Percentiles rank a stretch among this genome's conserved stretches.
These are phyloP conservation scores for Epithemia pelagica DNA, from an alignment of 108 stramenopile species.

Conservation along the genomic window DNA sequence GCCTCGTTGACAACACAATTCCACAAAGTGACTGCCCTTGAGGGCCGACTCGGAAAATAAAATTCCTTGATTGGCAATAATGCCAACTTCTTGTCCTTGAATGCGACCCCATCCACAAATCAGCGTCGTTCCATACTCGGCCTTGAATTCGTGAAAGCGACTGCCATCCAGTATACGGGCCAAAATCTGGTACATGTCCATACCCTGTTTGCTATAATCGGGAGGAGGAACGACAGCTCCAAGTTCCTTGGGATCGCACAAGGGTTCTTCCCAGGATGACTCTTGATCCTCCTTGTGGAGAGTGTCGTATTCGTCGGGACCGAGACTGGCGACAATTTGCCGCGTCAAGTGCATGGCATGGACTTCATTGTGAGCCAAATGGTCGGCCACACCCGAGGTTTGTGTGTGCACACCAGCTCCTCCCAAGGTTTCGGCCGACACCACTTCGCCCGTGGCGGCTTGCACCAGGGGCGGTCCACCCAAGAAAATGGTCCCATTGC, in stretches of 20 bases:
- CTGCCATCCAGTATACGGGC: constrained; percentile 92
- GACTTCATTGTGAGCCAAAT: constrained; percentile 86
- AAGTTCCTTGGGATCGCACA: constrained; percentile 83
- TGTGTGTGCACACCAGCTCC: constrained; percentile 92
- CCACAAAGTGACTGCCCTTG: constrained; percentile 96
- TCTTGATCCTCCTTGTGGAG: neutral
- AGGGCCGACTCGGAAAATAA: constrained; percentile 87
- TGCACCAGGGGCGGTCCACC: constrained; percentile 99
- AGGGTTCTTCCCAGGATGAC: constrained; percentile 76
- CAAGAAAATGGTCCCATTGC: constrained; percentile 96
- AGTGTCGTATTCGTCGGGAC: constrained; percentile 3
- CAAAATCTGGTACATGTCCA: constrained; percentile 91
- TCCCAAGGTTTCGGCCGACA: constrained; percentile 94
- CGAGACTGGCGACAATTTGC: constrained; percentile 71
- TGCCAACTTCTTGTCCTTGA: constrained; percentile 88
- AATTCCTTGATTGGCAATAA: constrained; percentile 98
- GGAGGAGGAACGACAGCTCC: constrained; percentile 75
- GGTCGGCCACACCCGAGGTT: constrained; percentile 92
- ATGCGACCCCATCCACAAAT: constrained; percentile 94
- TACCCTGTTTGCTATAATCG: constrained; percentile 86
- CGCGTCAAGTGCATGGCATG: constrained; percentile 84
- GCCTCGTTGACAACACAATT: constrained; percentile 95
- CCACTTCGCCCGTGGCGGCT: constrained; percentile 95
- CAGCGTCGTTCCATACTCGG: constrained; percentile 88
- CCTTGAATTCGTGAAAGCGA: constrained; percentile 98